These are phyloP conservation scores for Blakeslea trispora DNA, from an alignment of 371 early-diverging fungal species.

Conservation along the genomic window DNA sequence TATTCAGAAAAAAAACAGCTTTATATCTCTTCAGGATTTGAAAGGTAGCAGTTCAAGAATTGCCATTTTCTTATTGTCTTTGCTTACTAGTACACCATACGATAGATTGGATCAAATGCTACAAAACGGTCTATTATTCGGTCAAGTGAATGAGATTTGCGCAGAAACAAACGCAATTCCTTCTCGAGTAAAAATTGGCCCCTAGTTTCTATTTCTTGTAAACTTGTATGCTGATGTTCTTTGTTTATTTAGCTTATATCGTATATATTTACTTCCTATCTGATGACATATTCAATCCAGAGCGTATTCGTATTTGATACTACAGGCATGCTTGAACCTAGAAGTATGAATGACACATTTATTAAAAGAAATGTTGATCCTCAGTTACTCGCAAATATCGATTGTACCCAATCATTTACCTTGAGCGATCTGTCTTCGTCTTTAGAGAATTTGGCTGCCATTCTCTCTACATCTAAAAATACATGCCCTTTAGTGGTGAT, in stretches of 20 bases:
- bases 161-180: not conserved
- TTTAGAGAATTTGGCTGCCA: constrained; percentile 15
- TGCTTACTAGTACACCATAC: no score
- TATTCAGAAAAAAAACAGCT: not conserved
- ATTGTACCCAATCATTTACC: constrained; percentile 8
- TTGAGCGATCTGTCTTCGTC: constrained; percentile 1
- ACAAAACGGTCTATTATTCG: constrained; percentile 5
- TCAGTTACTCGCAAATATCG: not conserved
- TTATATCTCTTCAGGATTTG: constrained; percentile 6
- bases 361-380: not conserved
- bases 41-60: not conserved
- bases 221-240: not conserved
- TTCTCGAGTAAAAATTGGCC: not conserved
- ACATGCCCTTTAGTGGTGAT: not conserved
- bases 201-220: not conserved
- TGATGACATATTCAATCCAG: not conserved
- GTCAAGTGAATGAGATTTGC: constrained; percentile 16
- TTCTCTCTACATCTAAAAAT: not conserved
- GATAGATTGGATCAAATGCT: constrained; percentile 12
- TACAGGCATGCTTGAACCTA: constrained; percentile 11
- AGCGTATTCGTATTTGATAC: constrained; percentile 12
- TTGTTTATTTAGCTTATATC: constrained; percentile 11
- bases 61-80: not conserved
- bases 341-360: constrained; percentile 1
- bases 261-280: constrained; percentile 4